Percentiles rank a stretch among this genome's conserved stretches.
Evolutionary conservation across 2,329 filamentous ascomycete genomes (phyloP).

Genomic region (Arachnopeziza araneosa): DNA sequence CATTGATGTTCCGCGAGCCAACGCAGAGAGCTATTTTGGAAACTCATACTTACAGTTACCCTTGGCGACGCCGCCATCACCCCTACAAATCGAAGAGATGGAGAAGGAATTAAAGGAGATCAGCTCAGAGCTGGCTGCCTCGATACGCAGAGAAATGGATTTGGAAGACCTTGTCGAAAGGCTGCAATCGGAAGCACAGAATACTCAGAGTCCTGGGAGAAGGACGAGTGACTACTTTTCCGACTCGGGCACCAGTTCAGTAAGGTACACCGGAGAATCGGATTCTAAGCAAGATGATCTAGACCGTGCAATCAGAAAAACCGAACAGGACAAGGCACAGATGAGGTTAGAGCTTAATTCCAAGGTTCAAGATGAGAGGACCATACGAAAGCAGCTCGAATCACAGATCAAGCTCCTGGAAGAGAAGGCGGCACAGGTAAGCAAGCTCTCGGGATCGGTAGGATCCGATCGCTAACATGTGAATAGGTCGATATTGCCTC

Average conservation of each 20-base stretch:
- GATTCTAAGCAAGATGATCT: slow-evolving; percentile 65
- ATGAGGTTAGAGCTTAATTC: slow-evolving; percentile 78
- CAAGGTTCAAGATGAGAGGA: slow-evolving; percentile 82
- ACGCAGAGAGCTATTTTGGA: slow-evolving; percentile 30
- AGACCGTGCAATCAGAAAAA: slow-evolving; percentile 73
- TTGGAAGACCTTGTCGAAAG: slow-evolving; percentile 89
- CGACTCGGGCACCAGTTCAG: slow-evolving; percentile 84
- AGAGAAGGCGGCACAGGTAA: slow-evolving; percentile 63
- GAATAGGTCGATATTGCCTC: slow-evolving; percentile 38
- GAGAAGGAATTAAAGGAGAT: slow-evolving; percentile 93
- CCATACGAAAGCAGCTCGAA: slow-evolving; percentile 70
- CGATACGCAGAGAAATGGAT: slow-evolving; percentile 93
- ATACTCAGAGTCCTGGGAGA: slow-evolving; percentile 48
- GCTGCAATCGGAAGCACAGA: slow-evolving; percentile 69
- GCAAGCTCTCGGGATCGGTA: slow-evolving; percentile 16
- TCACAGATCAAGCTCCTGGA: slow-evolving; percentile 78
- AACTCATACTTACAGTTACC: slow-evolving; percentile 27
- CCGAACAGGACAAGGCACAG: slow-evolving; percentile 87
- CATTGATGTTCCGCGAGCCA: slow-evolving; percentile 31
- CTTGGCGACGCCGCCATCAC: slow-evolving; percentile 35
- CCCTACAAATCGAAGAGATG: slow-evolving; percentile 70
- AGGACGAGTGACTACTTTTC: slow-evolving; percentile 97
- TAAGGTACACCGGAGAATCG: slow-evolving; percentile 55
- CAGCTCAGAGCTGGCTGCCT: slow-evolving; percentile 84
- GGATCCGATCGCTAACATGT: slow-evolving; percentile 12